Base-by-base conservation (phyloP, 345 rosid genomes). In the Reutealis trisperma region DNA sequence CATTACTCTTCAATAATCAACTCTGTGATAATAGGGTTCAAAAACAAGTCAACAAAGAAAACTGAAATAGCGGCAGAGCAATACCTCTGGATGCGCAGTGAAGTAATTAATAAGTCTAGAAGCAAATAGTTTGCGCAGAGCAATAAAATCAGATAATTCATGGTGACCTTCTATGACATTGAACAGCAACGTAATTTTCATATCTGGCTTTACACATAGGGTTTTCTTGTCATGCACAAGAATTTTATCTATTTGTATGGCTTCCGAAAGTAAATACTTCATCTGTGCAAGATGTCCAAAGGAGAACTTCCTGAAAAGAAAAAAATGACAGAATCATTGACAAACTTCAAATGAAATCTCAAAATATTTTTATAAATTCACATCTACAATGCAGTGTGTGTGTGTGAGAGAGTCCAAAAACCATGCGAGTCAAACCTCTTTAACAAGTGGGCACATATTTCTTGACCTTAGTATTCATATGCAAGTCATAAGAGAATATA, bases 201-300 rank as follows among this genome's bases (percentile, higher is more conserved):
- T 75, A 42, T 83, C 89, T 66, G 81, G 83, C 83, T 72, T 81
- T 90, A 85, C 74, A 80, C 86, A 86, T 1, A 79, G 80, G 19
- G 90, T 84, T 78, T 78, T 75, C 83, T 79, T 73, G 75, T 89
- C 86, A 65, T 80, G 88, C 49, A 85, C 81, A 49, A 87, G 81
- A 79, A 86, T 79, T 78, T 79, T 84, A 44, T 89, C 86, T 27
- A 77, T 69, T 66, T 75, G 81, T 61, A 87, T 62, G 59, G 81
- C 88, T 77, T 86, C 90, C 22, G 87, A 87, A 73, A 86, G 87
- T 77, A 87, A 4, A 37, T 81, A 87, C 64, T 86, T 87, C 47
- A 86, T 79, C 82, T 80, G 90, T 60, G 86, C 89, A 54, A 86
- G 85, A 78, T 87, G 86, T 73, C 42, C 54, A 68, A 55, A 73